These are phyloP conservation scores for Psilocybe sp. DNA, from an alignment of 768 basidiomycete genomes.

Conservation along the genomic window DNA sequence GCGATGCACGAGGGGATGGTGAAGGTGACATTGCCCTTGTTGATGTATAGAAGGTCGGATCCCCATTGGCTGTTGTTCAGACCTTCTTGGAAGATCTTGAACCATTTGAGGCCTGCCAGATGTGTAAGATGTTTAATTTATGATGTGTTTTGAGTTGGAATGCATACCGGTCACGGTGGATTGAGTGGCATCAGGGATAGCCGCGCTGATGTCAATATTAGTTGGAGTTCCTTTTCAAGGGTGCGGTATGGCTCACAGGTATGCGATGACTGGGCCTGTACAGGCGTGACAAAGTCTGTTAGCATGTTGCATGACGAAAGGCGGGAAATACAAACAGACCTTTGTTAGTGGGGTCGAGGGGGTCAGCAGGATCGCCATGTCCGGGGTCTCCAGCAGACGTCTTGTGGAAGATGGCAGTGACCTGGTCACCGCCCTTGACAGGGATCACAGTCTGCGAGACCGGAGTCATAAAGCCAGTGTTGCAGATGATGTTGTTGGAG, in stretches of 20 bases:
- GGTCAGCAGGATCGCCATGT: constrained; percentile 5
- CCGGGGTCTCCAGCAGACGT: constrained; percentile 31
- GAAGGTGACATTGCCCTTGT: constrained; percentile 50
- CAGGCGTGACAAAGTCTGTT: neutral
- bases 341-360: constrained; percentile 35
- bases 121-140: neutral
- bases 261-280: constrained; percentile 44
- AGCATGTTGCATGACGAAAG: neutral
- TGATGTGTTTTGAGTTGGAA: constrained; percentile 11
- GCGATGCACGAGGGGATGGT: constrained; percentile 43
- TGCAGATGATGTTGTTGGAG: constrained; percentile 51
- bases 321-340: constrained; percentile 27
- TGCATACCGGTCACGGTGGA: constrained; percentile 31
- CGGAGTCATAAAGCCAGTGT: constrained; percentile 47
- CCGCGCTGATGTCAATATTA: constrained; percentile 30
- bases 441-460: constrained; percentile 41
- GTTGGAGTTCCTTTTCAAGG: no score
- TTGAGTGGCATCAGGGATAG: constrained; percentile 40
- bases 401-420: constrained; percentile 49
- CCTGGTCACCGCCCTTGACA: constrained; percentile 44
- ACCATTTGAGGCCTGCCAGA: constrained; percentile 44
- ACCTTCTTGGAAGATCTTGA: constrained; percentile 53
- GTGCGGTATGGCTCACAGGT: constrained; percentile 41
- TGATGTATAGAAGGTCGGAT: constrained; percentile 41
- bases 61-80: constrained; percentile 39